These are phyloP conservation scores for Globisporangium splendens DNA, from an alignment of 352 stramenopile species.

Conservation along the genomic window DNA sequence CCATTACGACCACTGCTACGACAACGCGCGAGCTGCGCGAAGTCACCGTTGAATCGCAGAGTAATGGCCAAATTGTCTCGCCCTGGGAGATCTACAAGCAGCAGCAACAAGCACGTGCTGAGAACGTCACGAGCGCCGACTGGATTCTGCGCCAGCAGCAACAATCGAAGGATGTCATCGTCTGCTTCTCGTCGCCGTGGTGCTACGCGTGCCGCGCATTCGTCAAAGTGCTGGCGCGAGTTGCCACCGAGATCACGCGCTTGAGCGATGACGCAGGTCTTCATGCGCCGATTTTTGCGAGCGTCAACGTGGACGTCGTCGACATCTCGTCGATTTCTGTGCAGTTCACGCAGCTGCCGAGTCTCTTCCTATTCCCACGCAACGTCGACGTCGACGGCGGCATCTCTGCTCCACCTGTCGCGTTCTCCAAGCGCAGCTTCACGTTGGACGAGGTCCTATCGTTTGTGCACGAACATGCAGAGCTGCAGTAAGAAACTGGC, in stretches of 20 bases:
- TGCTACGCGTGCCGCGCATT: conserved; percentile 18
- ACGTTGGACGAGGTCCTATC: conserved; percentile 1
- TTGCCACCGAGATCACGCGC: not conserved
- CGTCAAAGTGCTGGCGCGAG: conserved; percentile 12
- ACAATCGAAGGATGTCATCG: conserved; percentile 7
- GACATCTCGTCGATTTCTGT: conserved; percentile 7
- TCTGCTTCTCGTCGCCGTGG: conserved; percentile 18
- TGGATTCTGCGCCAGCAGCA: conserved; percentile 4
- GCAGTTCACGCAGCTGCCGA: conserved; percentile 7
- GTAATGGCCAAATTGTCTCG: not conserved
- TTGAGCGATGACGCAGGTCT: no score
- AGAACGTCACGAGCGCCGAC: not conserved
- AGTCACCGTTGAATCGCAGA: not conserved
- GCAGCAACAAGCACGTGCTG: not conserved
- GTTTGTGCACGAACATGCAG: conserved; percentile 1
- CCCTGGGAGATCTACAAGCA: conserved; percentile 9
- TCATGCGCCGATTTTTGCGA: conserved; percentile 8
- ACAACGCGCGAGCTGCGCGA: conserved; percentile 2
- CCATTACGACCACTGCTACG: no score
- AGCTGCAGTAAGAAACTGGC: not conserved
- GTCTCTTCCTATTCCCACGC: conserved; percentile 11
- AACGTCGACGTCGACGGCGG: not conserved
- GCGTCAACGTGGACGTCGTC: conserved; percentile 19
- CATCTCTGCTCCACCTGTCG: not conserved
- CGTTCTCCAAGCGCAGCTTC: conserved; percentile 8